Evolutionary conservation across 768 basidiomycete genomes (phyloP), one percentile per base, ranked within the genome.

Genomic region (Agrocybe pediades): DNA sequence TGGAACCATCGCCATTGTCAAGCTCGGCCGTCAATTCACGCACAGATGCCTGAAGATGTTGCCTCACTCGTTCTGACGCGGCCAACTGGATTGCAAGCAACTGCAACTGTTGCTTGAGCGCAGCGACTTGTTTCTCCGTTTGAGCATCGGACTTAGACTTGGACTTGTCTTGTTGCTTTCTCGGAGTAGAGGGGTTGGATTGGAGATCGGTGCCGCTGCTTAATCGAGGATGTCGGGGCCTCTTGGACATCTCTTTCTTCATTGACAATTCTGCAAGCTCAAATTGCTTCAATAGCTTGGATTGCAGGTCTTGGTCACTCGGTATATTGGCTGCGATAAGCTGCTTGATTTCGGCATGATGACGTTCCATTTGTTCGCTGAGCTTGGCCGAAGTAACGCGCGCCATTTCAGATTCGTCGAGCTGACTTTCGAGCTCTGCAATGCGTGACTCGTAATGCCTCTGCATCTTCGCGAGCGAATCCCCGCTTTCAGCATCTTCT

Each of bases 261-360:
- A 86, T 65, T 36, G 80, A 77, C 24, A 84, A 81, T 59, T 89
- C 87, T 0, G 80, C 77, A 7, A 74, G 67, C 60, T 87, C 79
- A 26, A 90, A 75, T 60, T 90, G 86, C 25, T 76, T 78, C 20
- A 90, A 71, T 5, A 90, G 69, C 16, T 81, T 79, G 19, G 77
- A 72, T 46, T 86, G 83, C 75, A 90, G 85, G 3, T 76, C 71
- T 27, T 79, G 79, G 55, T 88, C 88, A 30, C 77, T 75, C 8
- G 85, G 79, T 9, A 76, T 77, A 46, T 76, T 79, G 41, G 74
- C 74, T 71, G 81, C 74, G 49, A 90, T 80, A 20, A 89, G 73
- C n/a, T 81, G 74, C 4, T 87, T 82, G 39, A 90, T 80, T 56
- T 90, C 88, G n/a, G 79, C 79, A 62, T 88, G 87, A 49, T 89